A percentile compares a stretch with the other conserved stretches of the same genome.
Conservation (phyloP, 108 stramenopile genomes). For the Stephanodiscus triporus region DNA sequence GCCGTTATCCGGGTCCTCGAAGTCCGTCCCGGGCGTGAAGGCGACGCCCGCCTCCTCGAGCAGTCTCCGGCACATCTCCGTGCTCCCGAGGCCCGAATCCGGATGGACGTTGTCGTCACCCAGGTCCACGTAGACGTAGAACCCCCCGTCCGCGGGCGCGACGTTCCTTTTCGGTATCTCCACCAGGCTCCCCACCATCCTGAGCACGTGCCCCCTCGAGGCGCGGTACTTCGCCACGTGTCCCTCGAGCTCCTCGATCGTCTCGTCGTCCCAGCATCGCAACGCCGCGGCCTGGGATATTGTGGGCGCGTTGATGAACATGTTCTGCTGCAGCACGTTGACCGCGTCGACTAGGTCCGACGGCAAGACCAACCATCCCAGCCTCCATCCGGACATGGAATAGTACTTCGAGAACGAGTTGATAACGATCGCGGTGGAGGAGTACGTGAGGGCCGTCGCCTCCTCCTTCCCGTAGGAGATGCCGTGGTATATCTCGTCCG, state of each 20-base stretch:
- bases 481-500: conserved; percentile 94
- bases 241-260: conserved; percentile 73
- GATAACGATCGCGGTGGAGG: conserved; percentile 76
- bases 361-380: conserved; percentile 93
- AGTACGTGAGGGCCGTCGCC: conserved; percentile 82
- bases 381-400: conserved; percentile 93
- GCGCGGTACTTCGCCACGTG: conserved; percentile 78
- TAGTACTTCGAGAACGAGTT: conserved; percentile 96
- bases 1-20: conserved; percentile 78
- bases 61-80: conserved; percentile 66
- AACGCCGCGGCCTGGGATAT: conserved; percentile 89
- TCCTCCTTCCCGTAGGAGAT: conserved; percentile 88
- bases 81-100: conserved; percentile 58
- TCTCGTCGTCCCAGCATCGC: conserved; percentile 77
- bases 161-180: conserved; percentile 57
- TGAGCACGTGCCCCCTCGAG: conserved; percentile 64
- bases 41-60: conserved; percentile 85
- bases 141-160: conserved; percentile 91
- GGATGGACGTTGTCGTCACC: conserved; percentile 60
- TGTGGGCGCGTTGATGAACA: conserved; percentile 95
- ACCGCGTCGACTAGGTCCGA: conserved; percentile 65
- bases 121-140: conserved; percentile 91
- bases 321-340: conserved; percentile 89
- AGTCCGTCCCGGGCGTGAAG: conserved; percentile 91
- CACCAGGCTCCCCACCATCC: conserved; percentile 47